Evolutionary conservation across 23 red algal genomes (phyloP).

Genomic region (Agarophyton chilense): DNA sequence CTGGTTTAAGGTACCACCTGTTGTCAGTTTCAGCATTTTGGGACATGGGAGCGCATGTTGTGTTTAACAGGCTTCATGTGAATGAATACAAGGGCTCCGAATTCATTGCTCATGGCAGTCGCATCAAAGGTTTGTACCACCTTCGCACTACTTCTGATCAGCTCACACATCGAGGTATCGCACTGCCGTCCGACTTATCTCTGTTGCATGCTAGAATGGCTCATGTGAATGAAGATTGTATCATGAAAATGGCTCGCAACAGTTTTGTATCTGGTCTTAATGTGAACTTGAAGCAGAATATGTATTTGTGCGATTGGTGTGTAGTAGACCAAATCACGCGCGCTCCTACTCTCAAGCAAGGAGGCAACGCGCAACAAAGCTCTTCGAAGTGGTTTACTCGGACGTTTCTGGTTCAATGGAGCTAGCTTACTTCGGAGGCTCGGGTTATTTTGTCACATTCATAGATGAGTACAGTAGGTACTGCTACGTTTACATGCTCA

Average conservation of each 20-base stretch:
- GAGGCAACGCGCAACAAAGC: neutral
- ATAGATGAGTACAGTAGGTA: slow-evolving; percentile 10
- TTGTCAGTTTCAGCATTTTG: too few relatives aligned
- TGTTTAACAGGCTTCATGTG: slow-evolving; percentile 13
- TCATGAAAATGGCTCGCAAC: slow-evolving; percentile 5
- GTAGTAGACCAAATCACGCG: neutral
- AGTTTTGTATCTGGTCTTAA: neutral
- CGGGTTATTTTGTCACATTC: slow-evolving; percentile 56
- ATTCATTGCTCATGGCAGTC: neutral
- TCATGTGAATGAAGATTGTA: slow-evolving; percentile 36
- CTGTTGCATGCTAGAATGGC: slow-evolving; percentile 36
- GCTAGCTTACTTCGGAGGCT: neutral
- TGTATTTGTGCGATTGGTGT: slow-evolving; percentile 27
- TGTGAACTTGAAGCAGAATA: slow-evolving; percentile 11
- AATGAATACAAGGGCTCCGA: neutral
- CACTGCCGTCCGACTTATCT: neutral
- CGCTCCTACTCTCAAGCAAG: slow-evolving; percentile 31
- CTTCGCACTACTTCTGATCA: neutral
- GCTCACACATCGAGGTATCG: neutral
- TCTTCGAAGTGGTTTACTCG: neutral
- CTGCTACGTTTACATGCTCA: slow-evolving; percentile 19
- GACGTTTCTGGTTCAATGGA: slow-evolving; percentile 39
- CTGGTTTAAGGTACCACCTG: neutral
- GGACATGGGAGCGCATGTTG: neutral
- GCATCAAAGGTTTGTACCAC: neutral